phyloP scores from a whole-genome alignment of 768 basidiomycete species.

The Daedaleopsis sinensis region DNA sequence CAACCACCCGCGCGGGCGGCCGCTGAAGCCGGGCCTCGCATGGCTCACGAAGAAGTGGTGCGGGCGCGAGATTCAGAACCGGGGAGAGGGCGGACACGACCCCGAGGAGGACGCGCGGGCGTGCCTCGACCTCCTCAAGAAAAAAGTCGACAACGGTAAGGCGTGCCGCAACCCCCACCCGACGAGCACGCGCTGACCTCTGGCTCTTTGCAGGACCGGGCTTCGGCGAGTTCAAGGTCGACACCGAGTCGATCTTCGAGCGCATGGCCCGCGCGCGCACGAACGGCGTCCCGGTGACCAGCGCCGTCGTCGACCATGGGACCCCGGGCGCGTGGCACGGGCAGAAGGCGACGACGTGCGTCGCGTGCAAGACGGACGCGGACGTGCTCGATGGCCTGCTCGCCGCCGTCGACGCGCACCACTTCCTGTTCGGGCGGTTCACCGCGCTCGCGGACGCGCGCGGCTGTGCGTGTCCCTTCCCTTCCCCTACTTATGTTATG shows the following conservation, averaged over 20 bases:
- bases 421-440: slow-evolving; percentile 85
- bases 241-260: slow-evolving; percentile 89
- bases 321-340: slow-evolving; percentile 86
- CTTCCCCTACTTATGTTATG: background rate
- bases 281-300: slow-evolving; percentile 45
- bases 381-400: slow-evolving; percentile 77
- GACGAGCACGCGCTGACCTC: background rate
- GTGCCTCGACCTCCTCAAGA: slow-evolving; percentile 79
- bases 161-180: background rate
- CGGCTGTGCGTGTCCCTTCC: slow-evolving; percentile 64
- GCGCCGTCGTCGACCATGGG: slow-evolving; percentile 84
- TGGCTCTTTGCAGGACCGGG: slow-evolving; percentile 48
- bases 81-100: slow-evolving; percentile 87
- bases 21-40: slow-evolving; percentile 93
- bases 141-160: slow-evolving; percentile 76
- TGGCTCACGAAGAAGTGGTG: slow-evolving; percentile 97
- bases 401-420: slow-evolving; percentile 61
- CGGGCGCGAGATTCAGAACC: slow-evolving; percentile 82
- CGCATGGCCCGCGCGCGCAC: slow-evolving; percentile 64
- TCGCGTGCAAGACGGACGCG: slow-evolving; percentile 76
- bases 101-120: slow-evolving; percentile 94
- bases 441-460: slow-evolving; percentile 78
- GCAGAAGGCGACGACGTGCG: slow-evolving; percentile 73
- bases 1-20: slow-evolving; percentile 92
- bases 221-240: slow-evolving; percentile 86